Percentiles rank a stretch among this genome's conserved stretches.
Conservation (phyloP, 176 grass and related monocot species). For the Miscanthus lutarioriparius region DNA sequence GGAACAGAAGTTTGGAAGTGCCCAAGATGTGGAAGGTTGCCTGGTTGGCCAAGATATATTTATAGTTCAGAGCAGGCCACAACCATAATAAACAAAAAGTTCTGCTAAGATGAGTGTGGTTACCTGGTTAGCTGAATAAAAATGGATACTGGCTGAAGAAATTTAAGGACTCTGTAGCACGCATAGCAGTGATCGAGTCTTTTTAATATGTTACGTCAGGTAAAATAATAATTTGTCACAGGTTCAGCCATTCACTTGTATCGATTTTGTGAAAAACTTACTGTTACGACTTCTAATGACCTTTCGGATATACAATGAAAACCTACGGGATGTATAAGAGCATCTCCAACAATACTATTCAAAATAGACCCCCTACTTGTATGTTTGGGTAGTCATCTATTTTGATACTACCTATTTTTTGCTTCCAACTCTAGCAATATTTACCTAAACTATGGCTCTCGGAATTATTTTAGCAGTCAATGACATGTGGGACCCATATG, state of each 20-base stretch:
- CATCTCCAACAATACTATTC: neutral
- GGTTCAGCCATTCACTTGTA: neutral
- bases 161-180: neutral
- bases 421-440: too few relatives aligned
- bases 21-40: constrained; percentile 96
- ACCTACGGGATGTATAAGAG: too few relatives aligned
- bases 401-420: too few relatives aligned
- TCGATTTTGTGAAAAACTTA: neutral
- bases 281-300: neutral
- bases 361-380: neutral
- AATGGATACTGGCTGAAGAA: neutral
- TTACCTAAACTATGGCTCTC: too few relatives aligned
- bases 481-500: too few relatives aligned
- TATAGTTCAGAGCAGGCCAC: constrained; percentile 91
- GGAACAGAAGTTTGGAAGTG: constrained; percentile 79
- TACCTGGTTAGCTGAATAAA: constrained; percentile 35
- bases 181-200: neutral
- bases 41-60: constrained; percentile 75
- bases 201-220: neutral
- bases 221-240: neutral
- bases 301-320: neutral
- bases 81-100: constrained; percentile 33
- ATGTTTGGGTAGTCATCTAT: too few relatives aligned
- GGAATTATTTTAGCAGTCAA: too few relatives aligned
- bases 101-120: neutral